phyloP scores from a whole-genome alignment of 148 eudicot genomes.

The Nepenthes mirabilis region DNA sequence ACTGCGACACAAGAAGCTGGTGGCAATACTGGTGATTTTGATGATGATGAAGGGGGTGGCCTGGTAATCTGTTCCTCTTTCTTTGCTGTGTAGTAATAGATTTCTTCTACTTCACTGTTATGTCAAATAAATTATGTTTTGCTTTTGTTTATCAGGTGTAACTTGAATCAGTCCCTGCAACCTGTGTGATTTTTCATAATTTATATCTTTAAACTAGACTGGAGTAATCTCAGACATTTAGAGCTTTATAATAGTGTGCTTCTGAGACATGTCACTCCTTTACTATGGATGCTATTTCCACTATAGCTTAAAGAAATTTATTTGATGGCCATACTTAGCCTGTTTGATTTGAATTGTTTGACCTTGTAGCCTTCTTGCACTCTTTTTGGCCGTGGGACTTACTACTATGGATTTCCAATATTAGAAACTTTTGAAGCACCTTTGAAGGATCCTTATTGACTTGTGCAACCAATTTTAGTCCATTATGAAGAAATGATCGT shows the following conservation, averaged over 20 bases:
- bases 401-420: too few relatives aligned
- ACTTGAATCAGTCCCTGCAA: not conserved
- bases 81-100: conserved; percentile 13
- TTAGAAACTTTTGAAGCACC: too few relatives aligned
- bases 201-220: too few relatives aligned
- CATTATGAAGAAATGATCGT: too few relatives aligned
- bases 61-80: conserved; percentile 25
- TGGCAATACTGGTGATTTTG: conserved; percentile 65
- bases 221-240: too few relatives aligned
- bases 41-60: conserved; percentile 87
- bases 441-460: too few relatives aligned
- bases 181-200: too few relatives aligned
- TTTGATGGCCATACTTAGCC: not conserved
- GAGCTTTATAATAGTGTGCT: not conserved
- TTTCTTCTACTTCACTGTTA: not conserved
- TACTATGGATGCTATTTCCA: too few relatives aligned
- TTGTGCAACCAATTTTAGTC: too few relatives aligned
- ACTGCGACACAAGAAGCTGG: conserved; percentile 63
- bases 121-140: not conserved
- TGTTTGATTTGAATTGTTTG: not conserved
- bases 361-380: too few relatives aligned
- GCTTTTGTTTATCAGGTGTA: not conserved
- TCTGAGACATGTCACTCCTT: not conserved
- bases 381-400: too few relatives aligned
- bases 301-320: too few relatives aligned